Conservation (phyloP, 495 filamentous ascomycete genomes). For the Penicillium steckii region DNA sequence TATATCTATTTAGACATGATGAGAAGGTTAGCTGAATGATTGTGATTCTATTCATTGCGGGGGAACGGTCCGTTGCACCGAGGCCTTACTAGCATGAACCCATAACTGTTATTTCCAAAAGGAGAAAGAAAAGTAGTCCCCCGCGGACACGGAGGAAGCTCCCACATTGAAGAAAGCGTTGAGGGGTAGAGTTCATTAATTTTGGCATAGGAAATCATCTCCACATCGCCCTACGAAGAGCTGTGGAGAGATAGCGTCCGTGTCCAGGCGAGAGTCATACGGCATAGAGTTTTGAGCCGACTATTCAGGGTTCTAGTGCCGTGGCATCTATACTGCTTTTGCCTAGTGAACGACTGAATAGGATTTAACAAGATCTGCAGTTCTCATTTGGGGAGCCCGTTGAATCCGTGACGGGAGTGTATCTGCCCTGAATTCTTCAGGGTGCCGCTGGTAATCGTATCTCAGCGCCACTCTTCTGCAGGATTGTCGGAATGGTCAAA, state of each 20-base stretch:
- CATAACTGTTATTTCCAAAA: slow-evolving; percentile 8
- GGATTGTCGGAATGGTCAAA: too few relatives aligned
- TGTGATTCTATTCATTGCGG: slow-evolving; percentile 2
- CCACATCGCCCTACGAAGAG: background rate
- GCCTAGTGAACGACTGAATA: background rate
- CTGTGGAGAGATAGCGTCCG: slow-evolving; percentile 1
- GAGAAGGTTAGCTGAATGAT: background rate
- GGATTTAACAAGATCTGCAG: background rate
- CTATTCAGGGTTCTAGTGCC: background rate
- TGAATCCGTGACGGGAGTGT: slow-evolving; percentile 18
- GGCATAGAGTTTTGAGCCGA: background rate
- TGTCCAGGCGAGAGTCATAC: background rate
- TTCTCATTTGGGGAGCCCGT: slow-evolving; percentile 1
- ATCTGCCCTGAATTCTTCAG: slow-evolving; percentile 12
- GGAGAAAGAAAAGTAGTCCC: slow-evolving; percentile 11
- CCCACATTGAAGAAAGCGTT: slow-evolving; percentile 5
- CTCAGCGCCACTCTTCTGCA: background rate
- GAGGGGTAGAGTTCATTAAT: slow-evolving; percentile 1
- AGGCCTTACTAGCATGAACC: background rate
- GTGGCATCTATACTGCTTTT: background rate
- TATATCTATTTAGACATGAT: slow-evolving; percentile 3
- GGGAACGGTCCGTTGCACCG: slow-evolving; percentile 19
- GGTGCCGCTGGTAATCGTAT: slow-evolving; percentile 14
- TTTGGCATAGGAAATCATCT: slow-evolving; percentile 1
- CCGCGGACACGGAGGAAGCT: slow-evolving; percentile 27